Evolutionary conservation across 257 asterid genomes (phyloP), one percentile per base, ranked within the genome.

Genomic region (Gentiana macrophylla): DNA sequence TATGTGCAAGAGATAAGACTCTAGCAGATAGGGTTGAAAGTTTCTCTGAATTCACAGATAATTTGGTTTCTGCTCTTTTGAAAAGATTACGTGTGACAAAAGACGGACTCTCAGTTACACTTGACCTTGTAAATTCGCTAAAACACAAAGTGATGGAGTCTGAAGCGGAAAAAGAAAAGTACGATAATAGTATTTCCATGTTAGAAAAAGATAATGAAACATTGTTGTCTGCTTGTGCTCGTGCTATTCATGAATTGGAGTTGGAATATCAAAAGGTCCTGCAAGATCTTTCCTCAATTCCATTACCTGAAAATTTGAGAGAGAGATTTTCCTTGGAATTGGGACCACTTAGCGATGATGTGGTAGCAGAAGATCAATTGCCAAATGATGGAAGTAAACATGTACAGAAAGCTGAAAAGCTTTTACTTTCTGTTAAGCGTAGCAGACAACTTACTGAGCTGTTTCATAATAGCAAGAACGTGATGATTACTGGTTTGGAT

Each of bases 211-310:
- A 74, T 67, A 65, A 64, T 12, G 63, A 66, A 77, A 79, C 72
- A 68, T 68, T 86, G 35, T 69, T 57, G 38, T 83, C 94, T 68
- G 86, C 95, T 74, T 91, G 94, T 70, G 44, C 69, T 48, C 77
- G 76, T 77, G 89, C 86, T 72, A 72, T 81, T 61, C 65, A 67
- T 41, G 80, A 60, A 49, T 74, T 86, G 73, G 81, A 78, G 60
- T 66, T 65, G 61, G 79, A 78, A 52, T 57, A 62, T 32, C 70
- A 65, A 48, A 70, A 75, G 64, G 68, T 65, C 70, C 48, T 72
- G 13, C 68, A 70, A 4, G 78, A 61, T 54, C 70, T 74, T 63
- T 74, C 73, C 64, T 78, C 86, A 57, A 62, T 65, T 49, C 62
- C 55, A 45, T 70, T 61, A 57, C 53, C 63, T 70, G 79, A 66